These are phyloP conservation scores for Sclerotinia trifoliorum DNA, from an alignment of 2,329 filamentous ascomycete species.

Conservation along the genomic window DNA sequence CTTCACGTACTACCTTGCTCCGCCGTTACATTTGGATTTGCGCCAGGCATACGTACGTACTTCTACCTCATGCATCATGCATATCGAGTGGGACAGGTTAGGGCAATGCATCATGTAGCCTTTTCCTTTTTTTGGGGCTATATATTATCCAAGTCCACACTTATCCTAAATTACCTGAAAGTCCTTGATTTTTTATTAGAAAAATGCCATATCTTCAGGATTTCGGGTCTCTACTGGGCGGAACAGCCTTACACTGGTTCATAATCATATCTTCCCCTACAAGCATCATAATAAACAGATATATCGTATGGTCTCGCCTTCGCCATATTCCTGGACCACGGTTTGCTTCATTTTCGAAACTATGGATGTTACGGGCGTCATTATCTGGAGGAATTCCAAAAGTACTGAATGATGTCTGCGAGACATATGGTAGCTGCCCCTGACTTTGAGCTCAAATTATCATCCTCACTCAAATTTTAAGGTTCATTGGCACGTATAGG, in stretches of 20 bases:
- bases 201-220: neutral
- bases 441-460: neutral
- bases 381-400: neutral
- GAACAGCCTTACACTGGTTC: neutral
- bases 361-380: neutral
- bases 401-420: neutral
- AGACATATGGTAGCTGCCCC: neutral
- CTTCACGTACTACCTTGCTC: neutral
- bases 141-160: neutral
- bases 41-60: neutral
- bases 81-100: neutral
- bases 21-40: too few relatives aligned
- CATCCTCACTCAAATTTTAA: neutral
- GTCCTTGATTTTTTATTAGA: neutral
- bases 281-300: neutral
- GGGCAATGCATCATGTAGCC: neutral
- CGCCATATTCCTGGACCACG: neutral
- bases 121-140: neutral
- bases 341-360: neutral
- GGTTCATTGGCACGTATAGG: conserved; percentile 29
- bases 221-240: neutral
- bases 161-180: neutral
- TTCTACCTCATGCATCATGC: neutral
- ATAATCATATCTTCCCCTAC: neutral
- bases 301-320: conserved; percentile 11